Conservation (phyloP, 1,284 basidiomycete species). For the Singerocomus rubriflavus region DNA sequence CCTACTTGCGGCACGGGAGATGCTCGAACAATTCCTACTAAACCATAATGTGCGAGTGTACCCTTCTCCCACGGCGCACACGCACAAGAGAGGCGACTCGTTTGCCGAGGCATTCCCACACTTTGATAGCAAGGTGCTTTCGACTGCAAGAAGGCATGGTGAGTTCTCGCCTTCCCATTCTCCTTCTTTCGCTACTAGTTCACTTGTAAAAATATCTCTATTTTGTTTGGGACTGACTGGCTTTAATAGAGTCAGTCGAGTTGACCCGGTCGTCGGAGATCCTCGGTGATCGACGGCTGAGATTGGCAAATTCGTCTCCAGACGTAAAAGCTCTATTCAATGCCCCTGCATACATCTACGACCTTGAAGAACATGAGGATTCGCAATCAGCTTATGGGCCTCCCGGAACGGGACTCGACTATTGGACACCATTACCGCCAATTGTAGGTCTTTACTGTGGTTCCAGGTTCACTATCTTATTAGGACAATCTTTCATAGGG, state of each 20-base stretch:
- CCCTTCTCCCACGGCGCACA: slow-evolving; percentile 68
- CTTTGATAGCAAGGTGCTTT: slow-evolving; percentile 92
- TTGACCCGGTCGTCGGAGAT: slow-evolving; percentile 66
- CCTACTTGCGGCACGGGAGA: slow-evolving; percentile 84
- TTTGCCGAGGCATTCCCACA: slow-evolving; percentile 96
- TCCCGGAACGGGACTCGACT: slow-evolving; percentile 47
- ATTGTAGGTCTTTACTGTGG: slow-evolving; percentile 50
- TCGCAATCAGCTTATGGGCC: slow-evolving; percentile 53
- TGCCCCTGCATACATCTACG: slow-evolving; percentile 72
- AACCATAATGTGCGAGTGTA: slow-evolving; percentile 81
- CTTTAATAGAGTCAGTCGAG: slow-evolving; percentile 64
- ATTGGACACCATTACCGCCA: slow-evolving; percentile 74
- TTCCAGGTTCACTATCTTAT: slow-evolving; percentile 23
- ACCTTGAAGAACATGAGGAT: slow-evolving; percentile 69
- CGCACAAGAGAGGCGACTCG: slow-evolving; percentile 83
- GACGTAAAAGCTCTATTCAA: slow-evolving; percentile 96
- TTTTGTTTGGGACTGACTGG: not conserved
- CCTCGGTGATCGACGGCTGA: slow-evolving; percentile 71
- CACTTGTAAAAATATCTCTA: not conserved
- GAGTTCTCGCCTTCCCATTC: slow-evolving; percentile 25
- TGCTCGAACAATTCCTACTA: slow-evolving; percentile 89
- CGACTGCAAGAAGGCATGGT: slow-evolving; percentile 71
- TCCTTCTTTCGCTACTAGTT: slow-evolving; percentile 9
- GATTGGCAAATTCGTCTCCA: slow-evolving; percentile 84
- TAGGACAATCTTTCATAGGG: slow-evolving; percentile 40